Conservation (phyloP, 2,329 filamentous ascomycete genomes). For the Colletotrichum abscissum region DNA sequence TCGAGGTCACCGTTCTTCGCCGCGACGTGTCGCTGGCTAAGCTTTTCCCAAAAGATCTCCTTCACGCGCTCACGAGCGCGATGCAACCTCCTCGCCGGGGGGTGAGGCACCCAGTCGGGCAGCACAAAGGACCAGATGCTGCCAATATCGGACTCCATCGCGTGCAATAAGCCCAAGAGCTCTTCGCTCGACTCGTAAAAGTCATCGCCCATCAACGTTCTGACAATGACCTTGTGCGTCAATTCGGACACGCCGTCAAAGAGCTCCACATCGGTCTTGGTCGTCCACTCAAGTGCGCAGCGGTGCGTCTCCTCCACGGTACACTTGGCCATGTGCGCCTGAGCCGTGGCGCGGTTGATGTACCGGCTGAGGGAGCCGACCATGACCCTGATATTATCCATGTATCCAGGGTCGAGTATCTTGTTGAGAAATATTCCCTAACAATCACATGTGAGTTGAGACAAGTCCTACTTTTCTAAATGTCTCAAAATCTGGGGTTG, state of each 20-base stretch:
- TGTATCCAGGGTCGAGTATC: conserved; percentile 32
- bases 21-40: conserved; percentile 24
- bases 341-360: conserved; percentile 24
- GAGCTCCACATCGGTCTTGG: conserved; percentile 10
- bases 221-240: conserved; percentile 32
- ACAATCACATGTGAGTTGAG: background rate
- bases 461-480: background rate
- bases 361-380: conserved; percentile 29
- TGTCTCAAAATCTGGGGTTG: conserved; percentile 24
- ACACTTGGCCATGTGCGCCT: conserved; percentile 22
- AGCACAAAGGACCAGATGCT: conserved; percentile 28
- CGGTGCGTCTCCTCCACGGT: conserved; percentile 36
- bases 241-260: conserved; percentile 33
- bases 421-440: conserved; percentile 37
- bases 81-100: conserved; percentile 25
- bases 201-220: conserved; percentile 37
- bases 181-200: conserved; percentile 34
- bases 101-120: conserved; percentile 35
- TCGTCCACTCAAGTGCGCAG: conserved; percentile 31
- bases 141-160: conserved; percentile 34
- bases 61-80: conserved; percentile 33
- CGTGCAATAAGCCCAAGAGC: conserved; percentile 30
- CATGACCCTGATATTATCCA: conserved; percentile 24
- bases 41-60: conserved; percentile 35
- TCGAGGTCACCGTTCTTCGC: conserved; percentile 20